Percentiles rank a stretch among this genome's conserved stretches.
Evolutionary conservation across 1,139 yeast species (phyloP).

Genomic region (Hemisphaericaspora xylofermentans): DNA sequence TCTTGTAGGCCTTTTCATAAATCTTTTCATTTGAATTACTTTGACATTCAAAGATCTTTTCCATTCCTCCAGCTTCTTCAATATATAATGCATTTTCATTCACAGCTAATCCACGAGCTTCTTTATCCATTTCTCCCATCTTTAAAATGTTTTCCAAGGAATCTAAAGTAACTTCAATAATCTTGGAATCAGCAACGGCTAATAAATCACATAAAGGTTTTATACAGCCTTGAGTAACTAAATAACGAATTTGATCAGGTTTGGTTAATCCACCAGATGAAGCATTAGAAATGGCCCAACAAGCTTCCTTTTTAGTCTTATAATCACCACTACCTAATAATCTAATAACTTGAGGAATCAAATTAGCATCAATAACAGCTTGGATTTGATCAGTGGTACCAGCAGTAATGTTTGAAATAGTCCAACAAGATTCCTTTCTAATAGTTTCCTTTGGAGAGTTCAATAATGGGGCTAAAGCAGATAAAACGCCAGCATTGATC

Average conservation of each 20-base stretch:
- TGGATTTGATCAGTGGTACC: conserved; percentile 95
- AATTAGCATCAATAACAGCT: conserved; percentile 91
- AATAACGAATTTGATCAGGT: conserved; percentile 91
- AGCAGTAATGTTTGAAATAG: conserved; percentile 95
- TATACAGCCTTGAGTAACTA: conserved; percentile 93
- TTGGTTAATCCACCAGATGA: conserved; percentile 90
- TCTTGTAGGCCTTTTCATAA: conserved; percentile 84
- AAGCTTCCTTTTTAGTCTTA: conserved; percentile 96
- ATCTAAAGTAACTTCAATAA: conserved; percentile 92
- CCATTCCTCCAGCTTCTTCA: conserved; percentile 99
- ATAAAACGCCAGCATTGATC: conserved; percentile 87
- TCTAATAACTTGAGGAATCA: conserved; percentile 89
- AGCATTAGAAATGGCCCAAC: conserved; percentile 99
- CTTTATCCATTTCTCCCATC: conserved; percentile 92
- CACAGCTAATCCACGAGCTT: conserved; percentile 61
- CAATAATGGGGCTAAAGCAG: conserved; percentile 78
- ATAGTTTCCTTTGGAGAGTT: conserved; percentile 87
- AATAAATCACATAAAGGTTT: conserved; percentile 94
- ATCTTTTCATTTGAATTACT: conserved; percentile 87
- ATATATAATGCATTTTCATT: conserved; percentile 89
- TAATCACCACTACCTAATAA: conserved; percentile 82
- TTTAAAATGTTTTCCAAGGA: conserved; percentile 91
- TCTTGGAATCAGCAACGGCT: conserved; percentile 83
- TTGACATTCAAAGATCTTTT: conserved; percentile 92
- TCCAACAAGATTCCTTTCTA: conserved; percentile 98